These are phyloP conservation scores for Hypholoma sublateritium DNA, from an alignment of 768 basidiomycete genomes.

Conservation along the genomic window DNA sequence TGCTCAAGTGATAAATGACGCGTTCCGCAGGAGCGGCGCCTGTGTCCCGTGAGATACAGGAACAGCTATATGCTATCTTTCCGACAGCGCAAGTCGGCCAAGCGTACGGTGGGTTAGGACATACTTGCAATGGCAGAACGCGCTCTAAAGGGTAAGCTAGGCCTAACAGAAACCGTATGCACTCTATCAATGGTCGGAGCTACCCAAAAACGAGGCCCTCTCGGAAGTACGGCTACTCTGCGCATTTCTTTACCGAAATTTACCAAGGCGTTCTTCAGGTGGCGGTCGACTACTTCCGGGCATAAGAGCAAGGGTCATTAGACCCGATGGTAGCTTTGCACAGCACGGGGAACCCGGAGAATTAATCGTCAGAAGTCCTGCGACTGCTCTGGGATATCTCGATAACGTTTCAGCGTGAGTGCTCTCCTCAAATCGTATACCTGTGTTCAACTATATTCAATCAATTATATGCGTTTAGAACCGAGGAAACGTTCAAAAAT, in stretches of 20 bases:
- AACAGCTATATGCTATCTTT: slow-evolving; percentile 42
- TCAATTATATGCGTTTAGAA: slow-evolving; percentile 34
- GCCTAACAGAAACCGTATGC: slow-evolving; percentile 40
- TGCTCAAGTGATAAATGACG: slow-evolving; percentile 17
- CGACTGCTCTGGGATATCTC: slow-evolving; percentile 41
- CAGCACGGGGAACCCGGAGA: slow-evolving; percentile 47
- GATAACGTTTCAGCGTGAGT: slow-evolving; percentile 51
- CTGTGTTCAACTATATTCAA: slow-evolving; percentile 6
- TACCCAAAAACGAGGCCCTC: slow-evolving; percentile 37
- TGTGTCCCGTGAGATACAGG: slow-evolving; percentile 49
- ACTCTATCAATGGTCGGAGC: slow-evolving; percentile 45
- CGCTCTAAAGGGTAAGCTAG: slow-evolving; percentile 2
- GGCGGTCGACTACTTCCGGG: slow-evolving; percentile 46
- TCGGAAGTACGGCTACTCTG: slow-evolving; percentile 31
- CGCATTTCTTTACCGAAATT: slow-evolving; percentile 4
- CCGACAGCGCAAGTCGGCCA: slow-evolving; percentile 58
- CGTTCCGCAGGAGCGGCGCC: slow-evolving; percentile 55
- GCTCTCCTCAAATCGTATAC: slow-evolving; percentile 19
- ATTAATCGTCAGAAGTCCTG: slow-evolving; percentile 44
- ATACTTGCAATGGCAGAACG: not conserved
- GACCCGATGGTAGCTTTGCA: slow-evolving; percentile 43
- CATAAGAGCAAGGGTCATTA: slow-evolving; percentile 42
- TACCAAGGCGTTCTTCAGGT: slow-evolving; percentile 25
- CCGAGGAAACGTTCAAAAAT: slow-evolving; percentile 56
- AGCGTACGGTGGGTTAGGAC: slow-evolving; percentile 46